phyloP scores from a whole-genome alignment of 805 yeast genomes.

The Grigorovia jiainica region DNA sequence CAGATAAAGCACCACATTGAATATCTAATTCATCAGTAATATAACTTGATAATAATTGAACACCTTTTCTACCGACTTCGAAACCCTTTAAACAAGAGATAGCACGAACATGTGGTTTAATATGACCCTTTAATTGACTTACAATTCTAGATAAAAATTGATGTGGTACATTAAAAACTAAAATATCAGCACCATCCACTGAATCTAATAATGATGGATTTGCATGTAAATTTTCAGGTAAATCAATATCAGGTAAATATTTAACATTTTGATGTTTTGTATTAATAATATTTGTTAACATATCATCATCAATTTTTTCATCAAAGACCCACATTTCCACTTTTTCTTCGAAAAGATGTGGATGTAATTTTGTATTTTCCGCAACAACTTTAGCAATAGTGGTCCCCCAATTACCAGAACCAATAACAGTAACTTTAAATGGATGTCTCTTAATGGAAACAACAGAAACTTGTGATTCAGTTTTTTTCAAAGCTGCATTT shows the following conservation, averaged over 20 bases:
- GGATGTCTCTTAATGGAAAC: slow-evolving; percentile 19
- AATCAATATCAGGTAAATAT: slow-evolving; percentile 74
- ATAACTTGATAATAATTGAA: slow-evolving; percentile 68
- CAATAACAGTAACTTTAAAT: slow-evolving; percentile 64
- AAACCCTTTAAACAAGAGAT: slow-evolving; percentile 93
- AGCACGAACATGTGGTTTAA: slow-evolving; percentile 65
- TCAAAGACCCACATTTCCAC: slow-evolving; percentile 97
- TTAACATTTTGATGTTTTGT: slow-evolving; percentile 85
- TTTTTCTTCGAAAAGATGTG: slow-evolving; percentile 55
- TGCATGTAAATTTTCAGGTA: slow-evolving; percentile 82
- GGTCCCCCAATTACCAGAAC: slow-evolving; percentile 98
- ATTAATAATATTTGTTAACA: slow-evolving; percentile 85
- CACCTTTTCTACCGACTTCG: slow-evolving; percentile 77
- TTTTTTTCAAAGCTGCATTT: slow-evolving; percentile 1
- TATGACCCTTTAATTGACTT: slow-evolving; percentile 64
- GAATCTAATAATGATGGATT: slow-evolving; percentile 73
- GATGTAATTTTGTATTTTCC: slow-evolving; percentile 68
- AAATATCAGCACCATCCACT: slow-evolving; percentile 69
- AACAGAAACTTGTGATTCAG: slow-evolving; percentile 7
- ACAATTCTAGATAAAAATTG: slow-evolving; percentile 81
- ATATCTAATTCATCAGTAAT: slow-evolving; percentile 75
- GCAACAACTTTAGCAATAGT: slow-evolving; percentile 93
- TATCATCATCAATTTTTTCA: slow-evolving; percentile 67
- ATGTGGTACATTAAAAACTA: slow-evolving; percentile 93
- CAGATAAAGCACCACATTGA: slow-evolving; percentile 90